These are phyloP conservation scores for Coelastrella sp. DNA, from an alignment of 139 green algal genomes.

Conservation along the genomic window DNA sequence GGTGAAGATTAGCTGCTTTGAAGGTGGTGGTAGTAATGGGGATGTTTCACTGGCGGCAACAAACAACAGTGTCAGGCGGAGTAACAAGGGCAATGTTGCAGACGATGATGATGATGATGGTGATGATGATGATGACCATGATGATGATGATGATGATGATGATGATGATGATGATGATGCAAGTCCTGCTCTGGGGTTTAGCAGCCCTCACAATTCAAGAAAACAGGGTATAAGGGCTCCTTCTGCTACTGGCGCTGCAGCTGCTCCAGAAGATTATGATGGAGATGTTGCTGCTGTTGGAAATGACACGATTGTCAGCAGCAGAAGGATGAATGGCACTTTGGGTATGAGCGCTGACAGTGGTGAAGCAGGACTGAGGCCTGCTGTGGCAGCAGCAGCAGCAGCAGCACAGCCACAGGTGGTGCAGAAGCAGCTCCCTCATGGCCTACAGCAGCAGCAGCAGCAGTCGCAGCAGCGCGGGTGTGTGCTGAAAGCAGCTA, in stretches of 20 bases:
- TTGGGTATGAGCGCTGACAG: neutral
- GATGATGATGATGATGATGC: neutral
- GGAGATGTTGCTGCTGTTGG: too few species aligned
- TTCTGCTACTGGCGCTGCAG: neutral
- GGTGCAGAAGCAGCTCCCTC: neutral
- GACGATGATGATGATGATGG: too few species aligned
- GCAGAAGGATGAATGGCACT: neutral
- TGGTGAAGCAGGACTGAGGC: neutral
- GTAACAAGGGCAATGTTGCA: too few species aligned
- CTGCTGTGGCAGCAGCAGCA: neutral
- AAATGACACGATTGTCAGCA: neutral
- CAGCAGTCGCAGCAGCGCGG: neutral
- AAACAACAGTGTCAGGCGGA: too few species aligned
- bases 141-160: neutral
- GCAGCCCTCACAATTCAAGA: neutral
- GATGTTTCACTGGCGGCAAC: too few species aligned
- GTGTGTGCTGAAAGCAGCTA: neutral
- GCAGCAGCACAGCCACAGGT: slow-evolving; percentile 21
- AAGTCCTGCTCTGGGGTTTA: neutral
- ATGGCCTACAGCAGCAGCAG: neutral
- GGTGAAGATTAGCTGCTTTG: too few species aligned
- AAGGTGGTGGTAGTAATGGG: neutral
- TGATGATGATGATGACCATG: too few species aligned
- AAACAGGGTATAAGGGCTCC: neutral
- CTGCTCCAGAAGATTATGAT: too few species aligned